Evolutionary conservation across 495 filamentous ascomycete species (phyloP).

Genomic region (Aspergillus avenaceus): DNA sequence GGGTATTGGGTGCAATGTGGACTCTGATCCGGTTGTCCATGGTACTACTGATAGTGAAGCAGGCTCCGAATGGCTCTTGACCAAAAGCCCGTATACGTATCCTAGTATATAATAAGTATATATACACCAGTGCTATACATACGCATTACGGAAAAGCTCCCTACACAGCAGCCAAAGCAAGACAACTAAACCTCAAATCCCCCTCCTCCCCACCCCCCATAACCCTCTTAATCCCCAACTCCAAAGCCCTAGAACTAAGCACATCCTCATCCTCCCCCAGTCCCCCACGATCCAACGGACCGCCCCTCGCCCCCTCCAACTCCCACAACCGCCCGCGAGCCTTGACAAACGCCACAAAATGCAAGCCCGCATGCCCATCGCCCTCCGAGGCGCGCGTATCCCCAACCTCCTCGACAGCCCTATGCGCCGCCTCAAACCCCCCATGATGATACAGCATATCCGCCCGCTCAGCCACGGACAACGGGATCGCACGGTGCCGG

Average conservation of each 20-base stretch:
- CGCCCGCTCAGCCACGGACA: conserved; percentile 3
- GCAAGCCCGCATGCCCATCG: not conserved
- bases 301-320: conserved; percentile 6
- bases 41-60: no score
- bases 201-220: not conserved
- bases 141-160: no score
- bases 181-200: not conserved
- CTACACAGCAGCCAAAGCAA: conserved; percentile 1
- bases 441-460: conserved; percentile 5
- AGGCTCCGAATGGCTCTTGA: no score
- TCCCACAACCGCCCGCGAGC: conserved; percentile 6
- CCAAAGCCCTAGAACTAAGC: conserved; percentile 3
- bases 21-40: no score
- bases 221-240: not conserved
- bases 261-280: conserved; percentile 5
- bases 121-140: no score
- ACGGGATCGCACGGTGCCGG: conserved; percentile 1
- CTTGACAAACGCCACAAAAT: conserved; percentile 11
- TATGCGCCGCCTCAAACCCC: conserved; percentile 6
- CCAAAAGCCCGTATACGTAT: no score
- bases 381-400: not conserved
- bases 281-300: conserved; percentile 1
- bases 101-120: no score
- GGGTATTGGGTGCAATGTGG: no score
- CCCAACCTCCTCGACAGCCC: conserved; percentile 3